A percentile compares a stretch with the other conserved stretches of the same genome.
These are phyloP conservation scores for Thermomucor indicae-seudaticae DNA, from an alignment of 371 early-diverging fungal species.

Conservation along the genomic window DNA sequence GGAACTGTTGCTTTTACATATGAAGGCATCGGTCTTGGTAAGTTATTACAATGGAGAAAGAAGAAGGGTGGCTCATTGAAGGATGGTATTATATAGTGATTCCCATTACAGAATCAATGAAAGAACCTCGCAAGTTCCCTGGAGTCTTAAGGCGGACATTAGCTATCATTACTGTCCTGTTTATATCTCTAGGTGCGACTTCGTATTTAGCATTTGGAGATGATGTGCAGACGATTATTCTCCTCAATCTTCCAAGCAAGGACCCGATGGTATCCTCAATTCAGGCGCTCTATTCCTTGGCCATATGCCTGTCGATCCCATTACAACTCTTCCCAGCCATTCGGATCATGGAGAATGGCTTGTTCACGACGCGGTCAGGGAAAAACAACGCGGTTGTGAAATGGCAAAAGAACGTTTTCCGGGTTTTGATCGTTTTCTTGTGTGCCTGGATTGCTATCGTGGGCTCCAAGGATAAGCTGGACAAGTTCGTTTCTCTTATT, in stretches of 20 bases:
- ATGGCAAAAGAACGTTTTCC: constrained; percentile 87
- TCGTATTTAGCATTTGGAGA: constrained; percentile 82
- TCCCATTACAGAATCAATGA: constrained; percentile 74
- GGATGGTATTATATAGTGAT: constrained; percentile 28
- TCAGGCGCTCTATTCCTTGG: constrained; percentile 78
- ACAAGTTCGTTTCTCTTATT: constrained; percentile 81
- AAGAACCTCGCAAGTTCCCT: constrained; percentile 75
- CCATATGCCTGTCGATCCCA: constrained; percentile 84
- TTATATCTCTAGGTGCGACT: constrained; percentile 71
- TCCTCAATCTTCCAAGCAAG: constrained; percentile 72
- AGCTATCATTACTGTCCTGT: constrained; percentile 63
- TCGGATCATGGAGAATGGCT: constrained; percentile 77
- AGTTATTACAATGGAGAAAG: background rate
- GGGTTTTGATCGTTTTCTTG: constrained; percentile 56
- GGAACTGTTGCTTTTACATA: constrained; percentile 91
- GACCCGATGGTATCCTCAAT: constrained; percentile 60
- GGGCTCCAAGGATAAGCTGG: constrained; percentile 70
- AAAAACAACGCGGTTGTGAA: constrained; percentile 68
- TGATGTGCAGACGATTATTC: constrained; percentile 72
- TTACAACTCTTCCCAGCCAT: constrained; percentile 81
- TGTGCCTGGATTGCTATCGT: constrained; percentile 72
- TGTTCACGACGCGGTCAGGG: constrained; percentile 63
- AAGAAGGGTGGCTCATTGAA: background rate
- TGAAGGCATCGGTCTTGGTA: constrained; percentile 86
- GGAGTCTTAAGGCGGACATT: constrained; percentile 64